Evolutionary conservation across 2,329 filamentous ascomycete species (phyloP).

Genomic region (Nemania bipapillata): DNA sequence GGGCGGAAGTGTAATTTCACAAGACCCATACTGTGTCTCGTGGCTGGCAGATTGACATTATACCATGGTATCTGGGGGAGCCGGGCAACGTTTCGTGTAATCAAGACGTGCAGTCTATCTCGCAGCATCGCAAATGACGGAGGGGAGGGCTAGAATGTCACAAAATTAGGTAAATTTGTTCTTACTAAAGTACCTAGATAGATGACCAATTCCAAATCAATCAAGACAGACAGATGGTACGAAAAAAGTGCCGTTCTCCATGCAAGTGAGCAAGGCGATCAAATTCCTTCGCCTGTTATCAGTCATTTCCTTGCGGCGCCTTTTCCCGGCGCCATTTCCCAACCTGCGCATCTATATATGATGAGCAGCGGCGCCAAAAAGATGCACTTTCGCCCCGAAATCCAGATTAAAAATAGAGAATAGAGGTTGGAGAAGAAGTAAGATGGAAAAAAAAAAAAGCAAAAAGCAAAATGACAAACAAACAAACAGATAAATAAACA

Average conservation of each 20-base stretch:
- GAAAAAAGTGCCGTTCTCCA: slow-evolving; percentile 2
- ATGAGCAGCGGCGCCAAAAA: background rate
- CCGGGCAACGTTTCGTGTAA: background rate
- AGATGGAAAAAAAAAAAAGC: background rate
- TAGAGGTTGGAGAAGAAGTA: too few species aligned
- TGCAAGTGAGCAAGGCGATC: background rate
- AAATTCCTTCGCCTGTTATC: background rate
- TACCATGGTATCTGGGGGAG: background rate
- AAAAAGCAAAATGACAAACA: too few species aligned
- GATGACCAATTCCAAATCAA: background rate
- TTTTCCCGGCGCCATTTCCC: background rate
- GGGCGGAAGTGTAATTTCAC: background rate
- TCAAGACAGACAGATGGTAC: background rate
- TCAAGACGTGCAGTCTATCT: background rate
- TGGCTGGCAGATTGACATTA: background rate
- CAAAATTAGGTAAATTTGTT: slow-evolving; percentile 13
- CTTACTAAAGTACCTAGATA: background rate
- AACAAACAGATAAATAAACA: too few species aligned
- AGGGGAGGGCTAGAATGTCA: background rate
- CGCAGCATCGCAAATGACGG: background rate
- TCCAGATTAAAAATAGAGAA: background rate
- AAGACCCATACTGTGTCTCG: background rate
- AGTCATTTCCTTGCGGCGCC: background rate
- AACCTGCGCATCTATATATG: background rate
- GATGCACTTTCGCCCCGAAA: background rate